Evolutionary conservation across 768 basidiomycete genomes (phyloP), one percentile per base, ranked within the genome.

Genomic region (Rhodotorula kratochvilovae): DNA sequence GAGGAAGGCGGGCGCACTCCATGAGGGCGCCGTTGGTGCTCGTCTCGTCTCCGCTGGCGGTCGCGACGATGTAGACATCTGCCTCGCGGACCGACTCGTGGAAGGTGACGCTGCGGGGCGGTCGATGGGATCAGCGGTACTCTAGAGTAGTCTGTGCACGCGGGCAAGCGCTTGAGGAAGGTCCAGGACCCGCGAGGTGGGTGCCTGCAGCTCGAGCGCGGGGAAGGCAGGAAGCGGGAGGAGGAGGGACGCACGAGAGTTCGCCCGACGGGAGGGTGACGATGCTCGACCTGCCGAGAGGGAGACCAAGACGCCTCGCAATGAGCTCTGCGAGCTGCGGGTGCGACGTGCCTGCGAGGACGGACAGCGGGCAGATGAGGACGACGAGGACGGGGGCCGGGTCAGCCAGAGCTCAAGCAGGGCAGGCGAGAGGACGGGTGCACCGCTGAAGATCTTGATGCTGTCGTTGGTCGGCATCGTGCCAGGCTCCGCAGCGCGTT

Each of bases 11-110:
- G 11, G 23, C 92, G 57, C 93, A 86, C 81, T 98, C 96, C 92
- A 99, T 98, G 73, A 99, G 86, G 51, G 94, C 85, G 36, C 91
- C 93, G 79, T 97, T 97, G 77, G 97, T 80, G 33, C 70, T 68
- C 23, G 75, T 87, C 48, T 71, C 75, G 66, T 87, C 83, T 33
- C 89, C 87, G 77, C 89, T 88, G 23, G 91, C 90, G 50, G 92
- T 91, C 70, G 93, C 96, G 83, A 99, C 89, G 81, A 99, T 97
- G 82, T 98, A 99, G 61, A 98, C 95, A 80, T 98, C 96, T 81
- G 92, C 91, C 82, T 98, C 94, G 71, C 96, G 90, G 46, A 99
- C 95, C 56, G 91, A 93, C 82, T 97, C 93, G 74, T 86, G 86
- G 80, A 99, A 74, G 36, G 65, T 71, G 59, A 74, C 70, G 19